Percentiles rank a stretch among this genome's conserved stretches.
These are phyloP conservation scores for Botryotinia narcissicola DNA, from an alignment of 2,329 filamentous ascomycete genomes.

Conservation along the genomic window DNA sequence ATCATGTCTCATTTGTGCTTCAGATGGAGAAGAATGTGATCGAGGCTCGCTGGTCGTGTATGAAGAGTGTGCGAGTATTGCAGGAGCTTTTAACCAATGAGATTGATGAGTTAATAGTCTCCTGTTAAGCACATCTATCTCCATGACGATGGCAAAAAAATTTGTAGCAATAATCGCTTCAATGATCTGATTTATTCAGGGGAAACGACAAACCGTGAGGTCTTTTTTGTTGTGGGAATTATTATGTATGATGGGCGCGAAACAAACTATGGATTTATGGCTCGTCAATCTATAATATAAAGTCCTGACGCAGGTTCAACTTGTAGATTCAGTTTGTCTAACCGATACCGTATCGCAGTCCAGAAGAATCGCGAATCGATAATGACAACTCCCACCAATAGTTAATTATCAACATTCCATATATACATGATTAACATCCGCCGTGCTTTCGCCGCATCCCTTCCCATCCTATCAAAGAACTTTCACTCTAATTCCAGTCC, in stretches of 20 bases:
- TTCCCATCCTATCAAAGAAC: constrained; percentile 2
- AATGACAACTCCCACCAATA: not conserved
- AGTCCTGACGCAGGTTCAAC: not conserved
- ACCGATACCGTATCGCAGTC: not conserved
- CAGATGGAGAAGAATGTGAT: not conserved
- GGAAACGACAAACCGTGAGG: not conserved
- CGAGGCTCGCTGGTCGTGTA: not conserved
- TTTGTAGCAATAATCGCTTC: rapidly evolving
- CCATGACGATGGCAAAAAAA: not conserved
- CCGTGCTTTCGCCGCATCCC: rapidly evolving
- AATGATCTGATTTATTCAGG: not conserved
- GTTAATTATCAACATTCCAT: not conserved
- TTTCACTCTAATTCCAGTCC: constrained; percentile 10
- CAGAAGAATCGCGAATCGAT: not conserved
- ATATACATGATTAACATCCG: not conserved
- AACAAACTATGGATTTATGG: not conserved
- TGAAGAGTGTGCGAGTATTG: too few species aligned
- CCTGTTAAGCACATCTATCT: too few species aligned
- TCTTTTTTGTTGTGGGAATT: not conserved
- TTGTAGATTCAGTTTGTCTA: not conserved
- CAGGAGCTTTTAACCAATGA: too few species aligned
- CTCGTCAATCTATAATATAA: not conserved
- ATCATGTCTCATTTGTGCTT: not conserved
- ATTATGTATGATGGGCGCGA: not conserved
- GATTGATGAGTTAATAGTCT: too few species aligned